Evolutionary conservation across 805 yeast species (phyloP), one percentile per base, ranked within the genome.

Genomic region (Candida methanosorbosa): DNA sequence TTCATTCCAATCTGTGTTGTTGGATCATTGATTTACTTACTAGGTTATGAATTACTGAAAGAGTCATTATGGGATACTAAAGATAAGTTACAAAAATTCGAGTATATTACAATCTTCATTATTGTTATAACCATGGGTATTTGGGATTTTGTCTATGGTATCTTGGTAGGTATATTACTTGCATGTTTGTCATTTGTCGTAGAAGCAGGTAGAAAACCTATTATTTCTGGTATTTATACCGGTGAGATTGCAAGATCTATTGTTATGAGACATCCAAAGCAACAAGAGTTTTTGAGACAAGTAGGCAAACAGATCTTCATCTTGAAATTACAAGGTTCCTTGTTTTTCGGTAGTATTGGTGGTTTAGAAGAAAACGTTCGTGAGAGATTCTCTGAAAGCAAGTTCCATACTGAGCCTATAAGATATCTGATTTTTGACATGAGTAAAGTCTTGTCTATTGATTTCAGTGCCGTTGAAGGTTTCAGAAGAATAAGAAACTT

Each of bases 171-270:
- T 32, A 81, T 90, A 18, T 63, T 92, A 24, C 66, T 92, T 36
- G 97, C 98, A 0, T 88, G 96, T 54, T 71, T 90, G 48, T 82
- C 92, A n/a, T 92, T 88, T 62, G 85, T 92, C n/a, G 81, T 88
- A 32, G 94, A 84, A 43, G 92, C 94, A 16, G 87, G 95, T 2
- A 73, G 85, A 28, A 70, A 78, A 30, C 85, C 92, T 21, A 87
- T 90, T 13, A 75, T 92, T 16, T 72, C 75, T 40, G 90, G 88
- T 5, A 72, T 82, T 16, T 87, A 79, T 52, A 80, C 92, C 8
- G 97, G 98, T 5, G 78, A 71, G 16, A 81, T 83, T 25, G 96
- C 95, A 1, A 69, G 94, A 39, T 87, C 97, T 4, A 87, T 96
- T 1, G 97, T 92, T 5, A 71, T 85, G 45, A 73, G 98, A 50